phyloP scores from a whole-genome alignment of 768 basidiomycete genomes.

The Glaciozyma antarctica region DNA sequence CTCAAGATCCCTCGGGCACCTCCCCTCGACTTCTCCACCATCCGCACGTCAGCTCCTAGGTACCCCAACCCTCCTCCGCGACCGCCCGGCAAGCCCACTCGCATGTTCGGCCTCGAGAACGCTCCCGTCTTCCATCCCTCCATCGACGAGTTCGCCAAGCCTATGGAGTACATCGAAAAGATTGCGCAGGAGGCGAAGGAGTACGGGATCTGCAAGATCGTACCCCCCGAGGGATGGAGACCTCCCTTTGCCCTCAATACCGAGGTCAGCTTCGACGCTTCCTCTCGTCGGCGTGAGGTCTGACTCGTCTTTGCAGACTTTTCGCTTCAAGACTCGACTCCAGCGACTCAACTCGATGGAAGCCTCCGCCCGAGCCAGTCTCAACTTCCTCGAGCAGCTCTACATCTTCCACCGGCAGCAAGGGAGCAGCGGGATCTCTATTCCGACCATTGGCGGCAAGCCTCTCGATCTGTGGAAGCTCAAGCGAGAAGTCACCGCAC shows the following conservation, averaged over 20 bases:
- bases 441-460: conserved; percentile 87
- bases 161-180: conserved; percentile 75
- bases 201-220: conserved; percentile 90
- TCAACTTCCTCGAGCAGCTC: conserved; percentile 94
- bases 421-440: conserved; percentile 72
- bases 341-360: conserved; percentile 94
- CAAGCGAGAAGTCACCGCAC: conserved; percentile 77
- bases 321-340: conserved; percentile 90
- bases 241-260: conserved; percentile 95
- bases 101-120: conserved; percentile 78
- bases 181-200: conserved; percentile 58
- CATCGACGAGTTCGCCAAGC: conserved; percentile 83
- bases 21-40: conserved; percentile 33
- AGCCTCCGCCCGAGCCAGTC: conserved; percentile 87
- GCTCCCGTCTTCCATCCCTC: conserved; percentile 85
- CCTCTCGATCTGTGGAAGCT: conserved; percentile 87
- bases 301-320: conserved; percentile 48
- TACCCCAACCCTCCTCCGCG: conserved; percentile 21
- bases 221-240: conserved; percentile 85
- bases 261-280: conserved; percentile 54
- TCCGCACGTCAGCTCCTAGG: conserved; percentile 30
- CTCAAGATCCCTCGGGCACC: conserved; percentile 36
- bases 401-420: conserved; percentile 95
- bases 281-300: too few relatives aligned
- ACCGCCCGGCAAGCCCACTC: conserved; percentile 4